Percentiles rank a stretch among this genome's conserved stretches.
These are phyloP conservation scores for Penicillium chermesinum DNA, from an alignment of 495 filamentous ascomycete species.

Conservation along the genomic window DNA sequence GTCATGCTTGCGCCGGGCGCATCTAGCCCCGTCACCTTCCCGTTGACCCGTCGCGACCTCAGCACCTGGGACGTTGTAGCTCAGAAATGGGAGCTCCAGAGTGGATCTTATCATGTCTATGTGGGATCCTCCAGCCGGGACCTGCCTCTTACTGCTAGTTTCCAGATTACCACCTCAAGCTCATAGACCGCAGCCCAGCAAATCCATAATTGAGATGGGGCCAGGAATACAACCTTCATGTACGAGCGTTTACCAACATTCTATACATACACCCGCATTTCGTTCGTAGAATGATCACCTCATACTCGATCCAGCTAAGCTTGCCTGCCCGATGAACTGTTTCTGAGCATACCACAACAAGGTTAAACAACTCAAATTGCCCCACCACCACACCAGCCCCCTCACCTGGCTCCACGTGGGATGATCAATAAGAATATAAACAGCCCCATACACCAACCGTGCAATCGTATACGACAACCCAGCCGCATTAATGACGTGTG, in stretches of 20 bases:
- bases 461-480: constrained; percentile 23
- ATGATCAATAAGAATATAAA: constrained; percentile 22
- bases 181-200: background rate
- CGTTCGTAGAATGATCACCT: too few species aligned
- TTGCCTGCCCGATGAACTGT: background rate
- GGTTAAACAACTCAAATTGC: constrained; percentile 25
- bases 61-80: constrained; percentile 60
- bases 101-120: constrained; percentile 16
- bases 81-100: constrained; percentile 55
- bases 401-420: constrained; percentile 16
- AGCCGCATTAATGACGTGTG: constrained; percentile 19
- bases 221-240: background rate
- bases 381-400: constrained; percentile 24
- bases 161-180: constrained; percentile 7
- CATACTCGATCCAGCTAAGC: too few species aligned
- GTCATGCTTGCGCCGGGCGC: constrained; percentile 36
- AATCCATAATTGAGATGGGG: background rate
- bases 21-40: constrained; percentile 45
- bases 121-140: constrained; percentile 22
- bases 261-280: too few species aligned
- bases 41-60: constrained; percentile 57
- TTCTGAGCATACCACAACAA: constrained; percentile 19
- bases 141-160: constrained; percentile 13
- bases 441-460: constrained; percentile 14
- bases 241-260: too few species aligned